Evolutionary conservation across 176 grass and related monocot species (phyloP), one percentile per base, ranked within the genome.

Genomic region (Aegilops tauschii): DNA sequence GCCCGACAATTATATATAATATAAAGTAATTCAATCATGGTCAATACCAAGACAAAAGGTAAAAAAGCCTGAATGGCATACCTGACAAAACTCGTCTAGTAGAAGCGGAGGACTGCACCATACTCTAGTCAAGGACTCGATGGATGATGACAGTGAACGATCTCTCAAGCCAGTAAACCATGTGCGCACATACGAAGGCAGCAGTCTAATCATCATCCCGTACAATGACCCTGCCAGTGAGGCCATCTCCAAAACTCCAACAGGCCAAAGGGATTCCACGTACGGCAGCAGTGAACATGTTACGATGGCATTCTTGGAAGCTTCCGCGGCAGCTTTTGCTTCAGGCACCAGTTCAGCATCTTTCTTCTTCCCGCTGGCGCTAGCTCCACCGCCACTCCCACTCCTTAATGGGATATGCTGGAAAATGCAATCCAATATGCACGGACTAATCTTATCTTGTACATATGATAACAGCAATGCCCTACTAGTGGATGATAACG

Each of bases 21-120:
- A 58, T 3, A 9, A n/a, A 9, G 56, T 59, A 59, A 59, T 9
- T 59, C 7, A 21, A 9, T 59, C 73, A 52, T 30, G 73, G 25
- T 30, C 25, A 30, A 17, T 14, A 50, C 30, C 23, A 30, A 76
- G 65, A 40, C 5, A 62, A 49, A 18, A 66, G 64, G 21, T 27
- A 14, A 47, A 39, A 45, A 6, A 6, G 10, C 42, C 42, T 18
- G 50, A 54, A 50, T 61, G 20, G 5, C 12, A 85, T 94, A 98
- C 96, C 93, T 95, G 93, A 83, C 88, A 95, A 83, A 95, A 91
- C 83, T 98, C 96, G 5, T 98, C 92, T 54, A 86, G 90, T 20
- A 98, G 61, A 82, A 98, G 90, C 82, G 88, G 93, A 80, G 93
- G 96, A 86, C 96, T 98, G 81, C 93, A 98, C 93, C 96, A 98